phyloP scores from a whole-genome alignment of 116 monocot genomes.

The Posidonia oceanica region DNA sequence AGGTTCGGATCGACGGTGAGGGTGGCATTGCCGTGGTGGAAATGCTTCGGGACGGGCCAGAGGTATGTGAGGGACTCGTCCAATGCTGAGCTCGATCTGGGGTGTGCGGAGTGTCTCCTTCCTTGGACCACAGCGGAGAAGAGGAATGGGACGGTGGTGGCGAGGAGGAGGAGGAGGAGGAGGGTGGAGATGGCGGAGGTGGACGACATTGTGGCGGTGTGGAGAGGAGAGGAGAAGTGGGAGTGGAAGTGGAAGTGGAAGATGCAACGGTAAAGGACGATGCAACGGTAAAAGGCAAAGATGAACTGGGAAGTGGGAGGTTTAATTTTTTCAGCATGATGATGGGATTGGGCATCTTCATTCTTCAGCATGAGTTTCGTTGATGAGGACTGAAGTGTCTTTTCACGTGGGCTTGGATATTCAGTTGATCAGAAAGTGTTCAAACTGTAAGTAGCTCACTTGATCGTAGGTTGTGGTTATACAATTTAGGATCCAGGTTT shows the following conservation, averaged over 20 bases:
- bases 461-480: no score
- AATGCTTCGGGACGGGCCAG: slow-evolving; percentile 76
- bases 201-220: background rate
- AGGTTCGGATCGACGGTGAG: slow-evolving; percentile 69
- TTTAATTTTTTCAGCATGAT: no score
- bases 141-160: background rate
- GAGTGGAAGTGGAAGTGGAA: background rate
- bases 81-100: background rate
- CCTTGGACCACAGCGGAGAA: background rate
- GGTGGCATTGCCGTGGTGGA: slow-evolving; percentile 36
- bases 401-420: no score
- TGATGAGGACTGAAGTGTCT: no score
- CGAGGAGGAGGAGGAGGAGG: background rate
- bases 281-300: no score
- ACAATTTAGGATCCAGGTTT: no score
- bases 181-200: background rate
- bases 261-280: no score
- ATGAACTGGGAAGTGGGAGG: no score
- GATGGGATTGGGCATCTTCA: no score
- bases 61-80: slow-evolving; percentile 37
- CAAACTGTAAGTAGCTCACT: no score
- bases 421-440: no score
- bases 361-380: no score
- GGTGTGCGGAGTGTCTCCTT: background rate
- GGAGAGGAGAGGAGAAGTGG: background rate